These are phyloP conservation scores for Teratosphaeria pseudoeucalypti DNA, from an alignment of 2,329 filamentous ascomycete species.

Conservation along the genomic window DNA sequence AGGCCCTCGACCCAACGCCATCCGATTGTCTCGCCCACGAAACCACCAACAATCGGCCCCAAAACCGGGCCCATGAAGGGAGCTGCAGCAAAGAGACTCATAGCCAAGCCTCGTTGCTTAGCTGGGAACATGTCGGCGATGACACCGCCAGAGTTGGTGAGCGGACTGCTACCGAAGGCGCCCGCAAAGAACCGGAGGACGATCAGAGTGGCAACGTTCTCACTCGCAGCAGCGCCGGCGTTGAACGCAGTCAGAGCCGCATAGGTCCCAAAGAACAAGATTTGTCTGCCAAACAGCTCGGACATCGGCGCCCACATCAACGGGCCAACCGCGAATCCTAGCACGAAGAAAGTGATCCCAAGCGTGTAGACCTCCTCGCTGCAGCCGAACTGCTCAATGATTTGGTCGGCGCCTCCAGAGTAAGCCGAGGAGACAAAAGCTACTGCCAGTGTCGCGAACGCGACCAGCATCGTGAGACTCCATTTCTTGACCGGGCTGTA, in stretches of 20 bases:
- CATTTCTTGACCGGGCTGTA: conserved; percentile 52
- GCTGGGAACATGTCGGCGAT: conserved; percentile 38
- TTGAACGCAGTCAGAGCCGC: conserved; percentile 30
- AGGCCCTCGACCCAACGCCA: conserved; percentile 62
- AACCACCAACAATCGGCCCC: conserved; percentile 56
- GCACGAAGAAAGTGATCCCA: conserved; percentile 54
- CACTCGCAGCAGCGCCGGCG: conserved; percentile 32
- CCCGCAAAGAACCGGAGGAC: conserved; percentile 38
- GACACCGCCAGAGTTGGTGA: conserved; percentile 38
- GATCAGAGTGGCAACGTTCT: conserved; percentile 36
- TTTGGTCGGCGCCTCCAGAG: conserved; percentile 45
- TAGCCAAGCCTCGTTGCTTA: conserved; percentile 38
- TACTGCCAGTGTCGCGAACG: conserved; percentile 57
- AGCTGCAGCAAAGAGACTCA: conserved; percentile 54
- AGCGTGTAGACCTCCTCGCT: conserved; percentile 46
- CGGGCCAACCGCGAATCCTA: conserved; percentile 46
- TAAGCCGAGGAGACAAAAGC: conserved; percentile 61
- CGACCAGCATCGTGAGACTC: conserved; percentile 52
- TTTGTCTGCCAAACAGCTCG: conserved; percentile 47
- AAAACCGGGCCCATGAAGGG: conserved; percentile 54
- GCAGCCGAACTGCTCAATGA: conserved; percentile 47
- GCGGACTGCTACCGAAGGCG: conserved; percentile 32
- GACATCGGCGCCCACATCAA: conserved; percentile 53
- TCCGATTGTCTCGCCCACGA: conserved; percentile 50
- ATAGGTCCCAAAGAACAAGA: conserved; percentile 29